A percentile compares a stretch with the other conserved stretches of the same genome.
Conservation (phyloP, 495 filamentous ascomycete species). For the Margaritispora aquatica region DNA sequence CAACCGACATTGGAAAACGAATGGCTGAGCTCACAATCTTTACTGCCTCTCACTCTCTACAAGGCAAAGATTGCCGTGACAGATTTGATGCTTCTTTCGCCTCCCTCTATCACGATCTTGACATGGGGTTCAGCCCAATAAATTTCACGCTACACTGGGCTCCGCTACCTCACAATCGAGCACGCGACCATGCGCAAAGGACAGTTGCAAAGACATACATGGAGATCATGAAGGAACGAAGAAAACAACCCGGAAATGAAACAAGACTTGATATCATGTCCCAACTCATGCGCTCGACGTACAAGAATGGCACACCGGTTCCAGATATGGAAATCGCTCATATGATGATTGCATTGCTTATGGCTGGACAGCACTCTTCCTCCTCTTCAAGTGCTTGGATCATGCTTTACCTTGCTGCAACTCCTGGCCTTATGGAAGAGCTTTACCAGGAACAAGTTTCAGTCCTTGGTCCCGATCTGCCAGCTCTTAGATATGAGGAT, state of each 20-base stretch:
- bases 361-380: slow-evolving; percentile 87
- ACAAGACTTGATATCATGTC: slow-evolving; percentile 66
- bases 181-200: slow-evolving; percentile 67
- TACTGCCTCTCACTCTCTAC: slow-evolving; percentile 73
- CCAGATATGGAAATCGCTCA: slow-evolving; percentile 80
- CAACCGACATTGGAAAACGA: slow-evolving; percentile 54
- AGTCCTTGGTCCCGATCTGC: slow-evolving; percentile 55
- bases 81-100: slow-evolving; percentile 70
- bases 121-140: slow-evolving; percentile 75
- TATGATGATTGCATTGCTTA: slow-evolving; percentile 87
- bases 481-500: slow-evolving; percentile 58
- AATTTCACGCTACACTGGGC: slow-evolving; percentile 86
- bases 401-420: slow-evolving; percentile 67
- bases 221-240: slow-evolving; percentile 65
- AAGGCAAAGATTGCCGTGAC: slow-evolving; percentile 73
- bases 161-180: slow-evolving; percentile 77
- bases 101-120: slow-evolving; percentile 72
- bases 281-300: slow-evolving; percentile 73
- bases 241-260: slow-evolving; percentile 38
- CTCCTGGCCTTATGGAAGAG: slow-evolving; percentile 66
- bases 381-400: slow-evolving; percentile 79
- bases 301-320: slow-evolving; percentile 65
- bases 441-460: slow-evolving; percentile 68
- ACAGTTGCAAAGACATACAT: slow-evolving; percentile 74
- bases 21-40: slow-evolving; percentile 86